These are phyloP conservation scores for Discostella stelligeroides DNA, from an alignment of 108 stramenopile species.

Conservation along the genomic window DNA sequence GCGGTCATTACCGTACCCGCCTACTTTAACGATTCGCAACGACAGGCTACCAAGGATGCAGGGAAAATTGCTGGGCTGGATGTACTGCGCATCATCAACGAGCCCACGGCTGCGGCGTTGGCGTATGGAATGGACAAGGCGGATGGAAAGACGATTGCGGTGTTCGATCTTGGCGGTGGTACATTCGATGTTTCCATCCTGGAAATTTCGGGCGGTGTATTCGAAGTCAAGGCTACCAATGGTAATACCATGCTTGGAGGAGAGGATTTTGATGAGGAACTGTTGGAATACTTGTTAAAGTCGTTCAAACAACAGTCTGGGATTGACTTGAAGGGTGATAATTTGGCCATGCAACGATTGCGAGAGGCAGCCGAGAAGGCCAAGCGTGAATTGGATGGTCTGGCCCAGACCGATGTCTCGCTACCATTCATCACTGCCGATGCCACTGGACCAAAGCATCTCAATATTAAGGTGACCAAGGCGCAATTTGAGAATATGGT, in stretches of 20 bases:
- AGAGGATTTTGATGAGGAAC: conserved; percentile 99
- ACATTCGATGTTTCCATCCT: conserved; percentile 99
- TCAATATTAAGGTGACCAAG: conserved; percentile 92
- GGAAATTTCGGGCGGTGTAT: conserved; percentile 99
- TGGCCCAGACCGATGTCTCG: conserved; percentile 98
- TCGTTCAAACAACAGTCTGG: conserved; percentile 98
- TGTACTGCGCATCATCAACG: conserved; percentile 99
- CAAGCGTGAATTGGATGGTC: conserved; percentile 99
- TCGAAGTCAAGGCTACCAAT: conserved; percentile 99
- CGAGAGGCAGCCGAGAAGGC: conserved; percentile 99
- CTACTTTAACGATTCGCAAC: conserved; percentile 98
- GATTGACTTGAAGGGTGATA: conserved; percentile 91
- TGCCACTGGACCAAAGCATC: conserved; percentile 97
- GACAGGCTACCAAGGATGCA: conserved; percentile 99
- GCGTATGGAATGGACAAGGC: conserved; percentile 99
- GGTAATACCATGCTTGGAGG: conserved; percentile 99
- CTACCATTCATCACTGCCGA: conserved; percentile 99
- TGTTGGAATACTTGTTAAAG: conserved; percentile 88
- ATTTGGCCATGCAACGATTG: conserved; percentile 97
- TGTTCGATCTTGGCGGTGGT: conserved; percentile 99
- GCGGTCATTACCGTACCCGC: conserved; percentile 99
- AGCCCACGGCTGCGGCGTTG: conserved; percentile 99
- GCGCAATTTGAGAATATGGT: conserved; percentile 98
- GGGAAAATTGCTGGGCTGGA: conserved; percentile 98
- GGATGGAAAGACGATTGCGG: conserved; percentile 98